A percentile compares a stretch with the other conserved stretches of the same genome.
These are phyloP conservation scores for Euphorbia celastroides DNA, from an alignment of 441 rosid genomes.

Conservation along the genomic window DNA sequence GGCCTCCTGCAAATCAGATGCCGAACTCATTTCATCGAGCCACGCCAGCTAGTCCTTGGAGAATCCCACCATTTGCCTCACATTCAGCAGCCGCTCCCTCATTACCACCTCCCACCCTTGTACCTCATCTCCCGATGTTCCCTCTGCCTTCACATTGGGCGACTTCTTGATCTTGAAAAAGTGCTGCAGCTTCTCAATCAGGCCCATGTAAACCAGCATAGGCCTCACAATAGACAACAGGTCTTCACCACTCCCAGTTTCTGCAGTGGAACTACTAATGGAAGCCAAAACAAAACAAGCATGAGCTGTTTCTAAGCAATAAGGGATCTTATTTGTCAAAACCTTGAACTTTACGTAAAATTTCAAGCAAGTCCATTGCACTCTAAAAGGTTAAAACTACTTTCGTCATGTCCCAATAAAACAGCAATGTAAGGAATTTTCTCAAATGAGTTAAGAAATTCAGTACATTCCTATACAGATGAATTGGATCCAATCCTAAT, in stretches of 20 bases:
- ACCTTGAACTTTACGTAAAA: not conserved
- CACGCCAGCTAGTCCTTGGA: conserved; percentile 84
- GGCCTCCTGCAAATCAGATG: conserved; percentile 83
- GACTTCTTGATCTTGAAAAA: conserved; percentile 71
- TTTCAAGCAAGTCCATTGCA: not conserved
- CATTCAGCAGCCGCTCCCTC: conserved; percentile 75
- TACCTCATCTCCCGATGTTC: conserved; percentile 42
- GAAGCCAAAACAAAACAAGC: not conserved
- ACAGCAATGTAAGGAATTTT: not conserved
- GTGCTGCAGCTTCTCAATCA: conserved; percentile 94
- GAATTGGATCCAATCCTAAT: not conserved
- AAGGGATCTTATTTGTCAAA: not conserved
- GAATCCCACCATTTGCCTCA: conserved; percentile 83
- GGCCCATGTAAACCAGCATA: conserved; percentile 93
- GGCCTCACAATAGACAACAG: conserved; percentile 66
- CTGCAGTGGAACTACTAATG: too few species aligned
- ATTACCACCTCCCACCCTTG: conserved; percentile 86
- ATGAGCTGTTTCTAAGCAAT: not conserved
- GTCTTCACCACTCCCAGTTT: conserved; percentile 42
- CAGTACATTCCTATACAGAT: not conserved
- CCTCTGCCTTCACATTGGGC: conserved; percentile 32
- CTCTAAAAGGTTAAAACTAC: not conserved
- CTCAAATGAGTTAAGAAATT: not conserved
- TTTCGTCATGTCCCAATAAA: not conserved
- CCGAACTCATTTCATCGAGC: conserved; percentile 84